Evolutionary conservation across 192 early-diverging fungal species (phyloP).

Genomic region (Mortierella claussenii): DNA sequence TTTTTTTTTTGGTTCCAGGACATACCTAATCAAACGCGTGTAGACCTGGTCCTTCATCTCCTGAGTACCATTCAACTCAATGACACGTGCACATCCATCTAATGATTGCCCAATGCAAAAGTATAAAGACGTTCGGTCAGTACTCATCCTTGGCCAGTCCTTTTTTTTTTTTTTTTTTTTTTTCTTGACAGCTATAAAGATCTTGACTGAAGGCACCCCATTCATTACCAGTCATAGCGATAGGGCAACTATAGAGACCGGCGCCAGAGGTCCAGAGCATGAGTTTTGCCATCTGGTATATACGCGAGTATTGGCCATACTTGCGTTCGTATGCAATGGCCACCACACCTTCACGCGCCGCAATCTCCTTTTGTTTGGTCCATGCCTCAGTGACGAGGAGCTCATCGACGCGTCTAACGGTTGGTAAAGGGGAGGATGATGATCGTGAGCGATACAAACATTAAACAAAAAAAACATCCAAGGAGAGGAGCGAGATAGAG

Average conservation of each 20-base stretch:
- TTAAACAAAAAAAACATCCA: background rate
- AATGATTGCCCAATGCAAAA: background rate
- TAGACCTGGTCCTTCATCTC: conserved; percentile 63
- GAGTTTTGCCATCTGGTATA: conserved; percentile 75
- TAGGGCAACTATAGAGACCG: conserved; percentile 71
- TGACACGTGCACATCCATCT: conserved; percentile 72
- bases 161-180: background rate
- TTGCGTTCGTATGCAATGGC: conserved; percentile 72
- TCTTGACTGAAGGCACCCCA: no score
- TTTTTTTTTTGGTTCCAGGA: background rate
- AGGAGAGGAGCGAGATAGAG: conserved; percentile 1
- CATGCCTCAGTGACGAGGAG: conserved; percentile 70
- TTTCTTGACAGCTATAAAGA: background rate
- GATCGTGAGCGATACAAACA: background rate
- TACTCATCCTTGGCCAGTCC: background rate
- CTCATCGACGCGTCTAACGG: conserved; percentile 64
- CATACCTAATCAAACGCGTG: conserved; percentile 57
- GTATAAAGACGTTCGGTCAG: background rate
- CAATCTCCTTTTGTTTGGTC: conserved; percentile 66
- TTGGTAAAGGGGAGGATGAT: background rate
- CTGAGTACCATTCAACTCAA: conserved; percentile 65
- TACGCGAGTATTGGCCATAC: conserved; percentile 58
- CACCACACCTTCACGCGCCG: conserved; percentile 73
- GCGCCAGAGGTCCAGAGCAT: conserved; percentile 65
- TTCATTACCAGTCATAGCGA: conserved; percentile 73